phyloP scores from a whole-genome alignment of 2,329 filamentous ascomycete species.

The Ceratocystiopsis minuta region DNA sequence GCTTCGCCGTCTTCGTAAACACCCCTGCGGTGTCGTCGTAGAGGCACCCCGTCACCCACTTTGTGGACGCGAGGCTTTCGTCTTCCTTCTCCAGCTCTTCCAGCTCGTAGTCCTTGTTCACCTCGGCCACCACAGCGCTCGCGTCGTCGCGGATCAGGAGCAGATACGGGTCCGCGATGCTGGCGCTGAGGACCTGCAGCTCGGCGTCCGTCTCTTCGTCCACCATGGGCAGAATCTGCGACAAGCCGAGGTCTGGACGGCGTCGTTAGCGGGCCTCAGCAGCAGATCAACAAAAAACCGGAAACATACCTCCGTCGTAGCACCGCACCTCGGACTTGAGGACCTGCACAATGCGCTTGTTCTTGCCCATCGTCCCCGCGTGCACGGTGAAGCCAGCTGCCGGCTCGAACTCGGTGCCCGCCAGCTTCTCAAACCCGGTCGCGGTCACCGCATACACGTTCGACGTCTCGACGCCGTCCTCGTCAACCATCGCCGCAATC shows the following conservation, averaged over 20 bases:
- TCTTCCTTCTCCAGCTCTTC: slow-evolving; percentile 59
- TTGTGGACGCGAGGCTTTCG: slow-evolving; percentile 35
- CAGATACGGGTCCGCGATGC: slow-evolving; percentile 74
- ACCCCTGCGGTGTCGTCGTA: slow-evolving; percentile 49
- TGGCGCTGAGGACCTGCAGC: slow-evolving; percentile 59
- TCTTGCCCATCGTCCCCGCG: slow-evolving; percentile 64
- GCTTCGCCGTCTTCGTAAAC: slow-evolving; percentile 24
- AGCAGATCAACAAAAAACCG: not conserved
- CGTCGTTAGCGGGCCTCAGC: slow-evolving; percentile 7
- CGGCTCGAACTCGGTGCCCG: slow-evolving; percentile 78
- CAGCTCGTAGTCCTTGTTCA: slow-evolving; percentile 65
- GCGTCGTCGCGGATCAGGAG: slow-evolving; percentile 70
- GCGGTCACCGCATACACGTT: slow-evolving; percentile 62
- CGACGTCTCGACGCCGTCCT: slow-evolving; percentile 55
- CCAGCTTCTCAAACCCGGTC: slow-evolving; percentile 54
- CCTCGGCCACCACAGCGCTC: slow-evolving; percentile 60
- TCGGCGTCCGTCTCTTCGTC: slow-evolving; percentile 80
- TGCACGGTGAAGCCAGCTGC: slow-evolving; percentile 76
- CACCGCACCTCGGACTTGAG: slow-evolving; percentile 72
- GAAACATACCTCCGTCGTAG: slow-evolving; percentile 63
- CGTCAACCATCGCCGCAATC: slow-evolving; percentile 57
- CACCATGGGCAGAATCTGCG: slow-evolving; percentile 81
- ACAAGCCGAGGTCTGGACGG: slow-evolving; percentile 76
- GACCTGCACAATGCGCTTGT: slow-evolving; percentile 72
- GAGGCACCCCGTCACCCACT: slow-evolving; percentile 70